Evolutionary conservation across 129 eudicot species (phyloP).

Genomic region (sunflower (Helianthus annuus)): DNA sequence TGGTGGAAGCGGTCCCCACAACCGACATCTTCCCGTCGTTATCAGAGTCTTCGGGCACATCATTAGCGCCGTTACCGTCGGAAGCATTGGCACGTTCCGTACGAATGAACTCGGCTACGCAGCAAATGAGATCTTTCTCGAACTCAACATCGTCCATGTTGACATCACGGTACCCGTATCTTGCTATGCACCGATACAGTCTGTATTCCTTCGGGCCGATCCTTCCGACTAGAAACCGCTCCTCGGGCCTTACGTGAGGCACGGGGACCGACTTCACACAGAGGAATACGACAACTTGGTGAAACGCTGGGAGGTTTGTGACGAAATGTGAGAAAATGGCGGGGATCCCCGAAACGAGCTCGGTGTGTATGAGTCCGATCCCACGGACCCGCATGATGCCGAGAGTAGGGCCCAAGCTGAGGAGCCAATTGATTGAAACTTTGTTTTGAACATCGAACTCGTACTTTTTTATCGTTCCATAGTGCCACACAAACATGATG

Average conservation of each 20-base stretch:
- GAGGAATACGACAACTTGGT: conserved; percentile 68
- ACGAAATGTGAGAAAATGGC: conserved; percentile 86
- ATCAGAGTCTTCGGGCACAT: conserved; percentile 33
- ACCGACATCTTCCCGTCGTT: conserved; percentile 58
- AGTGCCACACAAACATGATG: conserved; percentile 75
- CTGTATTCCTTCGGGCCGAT: conserved; percentile 77
- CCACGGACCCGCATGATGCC: conserved; percentile 83
- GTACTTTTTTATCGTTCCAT: conserved; percentile 69
- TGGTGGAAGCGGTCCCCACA: conserved; percentile 55
- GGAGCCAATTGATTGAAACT: conserved; percentile 78
- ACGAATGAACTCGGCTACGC: conserved; percentile 73
- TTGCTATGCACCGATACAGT: conserved; percentile 70
- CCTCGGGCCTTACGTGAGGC: conserved; percentile 85
- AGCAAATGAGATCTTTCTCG: conserved; percentile 78
- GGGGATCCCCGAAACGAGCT: conserved; percentile 83
- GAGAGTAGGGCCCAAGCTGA: conserved; percentile 60
- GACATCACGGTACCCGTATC: conserved; percentile 78
- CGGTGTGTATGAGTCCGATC: conserved; percentile 76
- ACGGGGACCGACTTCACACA: conserved; percentile 84
- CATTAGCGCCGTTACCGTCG: not conserved
- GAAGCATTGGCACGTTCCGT: conserved; percentile 40
- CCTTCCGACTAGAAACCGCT: conserved; percentile 76
- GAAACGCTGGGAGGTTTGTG: conserved; percentile 92
- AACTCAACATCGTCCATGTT: conserved; percentile 64
- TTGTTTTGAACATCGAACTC: conserved; percentile 88